A percentile compares a stretch with the other conserved stretches of the same genome.
Conservation (phyloP, 1,284 basidiomycete species). For the Ceratobasidium sp. region DNA sequence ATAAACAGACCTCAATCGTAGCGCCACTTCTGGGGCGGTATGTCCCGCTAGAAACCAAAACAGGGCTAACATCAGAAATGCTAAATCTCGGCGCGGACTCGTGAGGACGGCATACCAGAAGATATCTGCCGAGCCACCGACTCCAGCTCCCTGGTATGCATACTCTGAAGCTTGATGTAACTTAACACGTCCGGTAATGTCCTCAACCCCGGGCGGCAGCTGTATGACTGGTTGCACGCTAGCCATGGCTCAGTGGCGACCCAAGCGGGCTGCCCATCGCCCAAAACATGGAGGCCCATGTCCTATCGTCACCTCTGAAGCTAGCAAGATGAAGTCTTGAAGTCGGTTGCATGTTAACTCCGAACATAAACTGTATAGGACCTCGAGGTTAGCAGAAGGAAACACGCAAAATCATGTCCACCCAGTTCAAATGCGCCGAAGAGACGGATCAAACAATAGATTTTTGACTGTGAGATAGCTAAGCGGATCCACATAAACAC, state of each 20-base stretch:
- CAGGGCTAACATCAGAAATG: no score
- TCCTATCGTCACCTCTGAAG: neutral
- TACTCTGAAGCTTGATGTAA: neutral
- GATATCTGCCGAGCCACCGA: conserved; percentile 42
- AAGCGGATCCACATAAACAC: neutral
- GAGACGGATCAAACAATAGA: neutral
- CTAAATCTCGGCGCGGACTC: neutral
- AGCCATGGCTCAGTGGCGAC: neutral
- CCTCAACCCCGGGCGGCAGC: conserved; percentile 10
- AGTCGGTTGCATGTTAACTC: conserved; percentile 34
- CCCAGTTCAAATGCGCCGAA: neutral
- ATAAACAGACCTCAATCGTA: conserved; percentile 3
- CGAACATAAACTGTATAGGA: conserved; percentile 26
- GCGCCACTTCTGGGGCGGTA: neutral
- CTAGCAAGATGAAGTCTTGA: neutral
- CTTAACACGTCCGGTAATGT: conserved; percentile 19
- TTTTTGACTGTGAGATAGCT: neutral
- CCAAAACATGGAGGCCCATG: neutral
- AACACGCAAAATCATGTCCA: neutral
- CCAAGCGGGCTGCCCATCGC: neutral
- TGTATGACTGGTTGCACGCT: neutral
- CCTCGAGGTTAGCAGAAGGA: neutral
- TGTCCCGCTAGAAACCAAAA: neutral
- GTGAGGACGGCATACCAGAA: conserved; percentile 8
- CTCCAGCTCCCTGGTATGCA: conserved; percentile 23